A percentile compares a stretch with the other conserved stretches of the same genome.
phyloP scores from a whole-genome alignment of 352 stramenopile species.

The Thraustotheca clavata region DNA sequence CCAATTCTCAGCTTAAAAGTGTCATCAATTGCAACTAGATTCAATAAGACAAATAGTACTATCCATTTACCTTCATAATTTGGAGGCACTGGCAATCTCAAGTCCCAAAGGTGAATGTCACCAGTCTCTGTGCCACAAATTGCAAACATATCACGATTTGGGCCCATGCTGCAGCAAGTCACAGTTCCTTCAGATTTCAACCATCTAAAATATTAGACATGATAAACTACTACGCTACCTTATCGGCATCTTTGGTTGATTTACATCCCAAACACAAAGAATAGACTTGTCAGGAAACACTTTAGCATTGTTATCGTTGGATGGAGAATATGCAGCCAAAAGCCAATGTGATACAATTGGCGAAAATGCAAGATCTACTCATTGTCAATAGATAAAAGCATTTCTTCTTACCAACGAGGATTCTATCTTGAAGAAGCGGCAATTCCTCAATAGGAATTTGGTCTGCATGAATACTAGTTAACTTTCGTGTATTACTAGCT shows the following conservation, averaged over 20 bases:
- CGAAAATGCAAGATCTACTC: slow-evolving; percentile 35
- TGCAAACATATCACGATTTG: slow-evolving; percentile 43
- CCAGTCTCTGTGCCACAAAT: slow-evolving; percentile 50
- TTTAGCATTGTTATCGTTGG: slow-evolving; percentile 13
- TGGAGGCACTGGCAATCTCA: slow-evolving; percentile 24
- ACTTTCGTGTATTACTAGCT: not conserved
- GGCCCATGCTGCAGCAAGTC: slow-evolving; percentile 34
- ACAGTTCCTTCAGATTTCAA: slow-evolving; percentile 30
- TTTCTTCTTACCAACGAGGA: not conserved
- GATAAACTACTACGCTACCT: no score
- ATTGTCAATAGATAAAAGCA: not conserved
- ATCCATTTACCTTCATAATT: slow-evolving; percentile 14
- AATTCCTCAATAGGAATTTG: not conserved
- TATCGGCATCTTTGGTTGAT: slow-evolving; percentile 31
- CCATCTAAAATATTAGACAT: not conserved
- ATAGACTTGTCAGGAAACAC: slow-evolving; percentile 36
- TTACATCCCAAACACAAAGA: slow-evolving; percentile 58
- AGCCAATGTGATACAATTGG: slow-evolving; percentile 35
- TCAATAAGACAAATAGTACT: not conserved
- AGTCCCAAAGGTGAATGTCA: slow-evolving; percentile 59
- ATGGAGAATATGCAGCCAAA: not conserved
- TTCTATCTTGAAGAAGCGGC: not conserved
- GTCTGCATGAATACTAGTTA: not conserved
- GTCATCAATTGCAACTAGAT: not conserved
- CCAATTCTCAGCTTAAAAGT: slow-evolving; percentile 30